phyloP scores from a whole-genome alignment of 805 yeast genomes.

The Priceomyces haplophilus region DNA sequence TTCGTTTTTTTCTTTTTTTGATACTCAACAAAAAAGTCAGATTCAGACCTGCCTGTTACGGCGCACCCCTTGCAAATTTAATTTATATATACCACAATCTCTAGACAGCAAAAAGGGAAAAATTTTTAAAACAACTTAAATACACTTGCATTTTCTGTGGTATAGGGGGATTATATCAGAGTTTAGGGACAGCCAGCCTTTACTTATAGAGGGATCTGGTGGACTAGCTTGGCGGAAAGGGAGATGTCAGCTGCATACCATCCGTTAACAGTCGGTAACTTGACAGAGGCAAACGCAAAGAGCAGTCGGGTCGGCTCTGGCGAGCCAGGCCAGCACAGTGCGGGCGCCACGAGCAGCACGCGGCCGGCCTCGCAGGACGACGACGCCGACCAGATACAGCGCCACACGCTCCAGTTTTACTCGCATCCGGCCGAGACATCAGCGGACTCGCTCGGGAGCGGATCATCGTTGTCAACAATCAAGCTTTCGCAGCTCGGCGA shows the following conservation, averaged over 20 bases:
- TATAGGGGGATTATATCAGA: background rate
- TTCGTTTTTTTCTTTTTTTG: slow-evolving; percentile 6
- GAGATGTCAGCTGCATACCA: slow-evolving; percentile 3
- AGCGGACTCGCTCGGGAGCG: slow-evolving; percentile 12
- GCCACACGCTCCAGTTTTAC: slow-evolving; percentile 1
- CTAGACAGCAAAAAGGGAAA: slow-evolving; percentile 1
- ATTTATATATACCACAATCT: slow-evolving; percentile 1
- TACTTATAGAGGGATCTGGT: background rate
- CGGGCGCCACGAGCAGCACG: background rate
- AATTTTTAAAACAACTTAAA: background rate
- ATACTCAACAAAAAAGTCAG: slow-evolving; percentile 4
- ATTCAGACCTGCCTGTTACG: background rate
- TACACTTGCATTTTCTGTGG: slow-evolving; percentile 1
- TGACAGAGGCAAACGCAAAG: slow-evolving; percentile 2
- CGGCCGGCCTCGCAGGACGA: background rate
- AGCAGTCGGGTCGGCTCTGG: background rate
- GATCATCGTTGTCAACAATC: slow-evolving; percentile 12
- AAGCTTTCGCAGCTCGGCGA: slow-evolving; percentile 8
- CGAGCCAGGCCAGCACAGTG: background rate
- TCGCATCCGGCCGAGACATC: slow-evolving; percentile 5
- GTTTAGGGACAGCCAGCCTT: background rate
- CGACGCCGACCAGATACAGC: background rate
- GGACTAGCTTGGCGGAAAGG: slow-evolving; percentile 1
- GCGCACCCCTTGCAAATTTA: slow-evolving; percentile 3
- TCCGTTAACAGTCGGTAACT: slow-evolving; percentile 2